Percentiles rank a stretch among this genome's conserved stretches.
Evolutionary conservation across 208 protist genomes (phyloP).

Genomic region (Angomonas ambiguus): DNA sequence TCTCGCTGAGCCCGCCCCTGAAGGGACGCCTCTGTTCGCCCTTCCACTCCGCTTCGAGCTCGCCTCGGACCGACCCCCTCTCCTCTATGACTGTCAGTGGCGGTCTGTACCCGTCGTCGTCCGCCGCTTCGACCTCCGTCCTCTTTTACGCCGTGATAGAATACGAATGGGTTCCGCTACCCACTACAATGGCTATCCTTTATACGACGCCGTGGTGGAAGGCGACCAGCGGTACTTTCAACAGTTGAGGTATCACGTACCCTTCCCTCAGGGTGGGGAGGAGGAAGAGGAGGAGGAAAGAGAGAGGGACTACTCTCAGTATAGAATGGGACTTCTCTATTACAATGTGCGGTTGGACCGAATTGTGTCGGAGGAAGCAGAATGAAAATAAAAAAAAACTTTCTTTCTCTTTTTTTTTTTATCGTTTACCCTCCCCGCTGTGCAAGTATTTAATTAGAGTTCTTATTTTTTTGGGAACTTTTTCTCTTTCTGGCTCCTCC

Average conservation of each 20-base stretch:
- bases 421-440: no score
- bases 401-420: not conserved
- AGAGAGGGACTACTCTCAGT: not conserved
- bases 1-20: not conserved
- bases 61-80: not conserved
- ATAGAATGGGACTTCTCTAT: not conserved
- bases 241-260: not conserved
- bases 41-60: not conserved
- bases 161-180: not conserved
- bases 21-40: not conserved
- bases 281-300: not conserved
- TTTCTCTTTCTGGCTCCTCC: no score
- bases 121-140: not conserved
- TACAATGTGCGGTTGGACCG: not conserved
- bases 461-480: no score
- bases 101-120: not conserved
- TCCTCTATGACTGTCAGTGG: not conserved
- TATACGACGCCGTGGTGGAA: not conserved
- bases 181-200: not conserved
- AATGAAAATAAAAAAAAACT: not conserved
- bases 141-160: not conserved
- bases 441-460: no score
- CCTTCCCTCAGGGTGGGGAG: not conserved
- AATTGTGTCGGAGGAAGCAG: not conserved
- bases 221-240: not conserved